Conservation (phyloP, 2,329 filamentous ascomycete genomes). For the Claviceps capensis region DNA sequence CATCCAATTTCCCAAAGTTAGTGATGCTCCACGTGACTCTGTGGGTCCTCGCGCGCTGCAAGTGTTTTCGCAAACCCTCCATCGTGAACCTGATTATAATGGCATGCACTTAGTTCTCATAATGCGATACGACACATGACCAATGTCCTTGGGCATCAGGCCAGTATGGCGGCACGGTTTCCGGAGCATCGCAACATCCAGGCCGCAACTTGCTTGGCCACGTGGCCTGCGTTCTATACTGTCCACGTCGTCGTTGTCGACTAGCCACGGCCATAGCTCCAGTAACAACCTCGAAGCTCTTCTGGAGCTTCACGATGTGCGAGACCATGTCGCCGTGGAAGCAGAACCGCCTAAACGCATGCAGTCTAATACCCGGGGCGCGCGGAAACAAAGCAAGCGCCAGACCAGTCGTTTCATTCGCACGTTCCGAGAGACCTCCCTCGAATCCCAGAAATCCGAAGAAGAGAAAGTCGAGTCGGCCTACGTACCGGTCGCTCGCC, state of each 20-base stretch:
- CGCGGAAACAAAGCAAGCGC: conserved; percentile 4
- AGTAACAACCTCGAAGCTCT: neutral
- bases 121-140: conserved; percentile 25
- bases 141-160: conserved; percentile 33
- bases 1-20: neutral
- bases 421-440: conserved; percentile 14
- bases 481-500: conserved; percentile 14
- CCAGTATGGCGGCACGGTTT: conserved; percentile 28
- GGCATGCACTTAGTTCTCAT: conserved; percentile 6
- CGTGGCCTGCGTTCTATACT: conserved; percentile 8
- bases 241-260: conserved; percentile 1
- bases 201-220: conserved; percentile 11
- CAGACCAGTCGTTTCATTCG: conserved; percentile 16
- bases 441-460: conserved; percentile 9
- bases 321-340: neutral
- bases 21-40: conserved; percentile 7
- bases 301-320: neutral
- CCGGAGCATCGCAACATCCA: conserved; percentile 17
- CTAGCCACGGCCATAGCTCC: neutral
- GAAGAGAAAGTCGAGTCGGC: conserved; percentile 12
- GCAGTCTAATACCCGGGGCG: neutral
- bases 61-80: neutral
- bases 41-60: neutral
- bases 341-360: neutral
- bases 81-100: neutral